A percentile compares a stretch with the other conserved stretches of the same genome.
Evolutionary conservation across 768 basidiomycete species (phyloP).

Genomic region (Chlorophyllum brunneum): DNA sequence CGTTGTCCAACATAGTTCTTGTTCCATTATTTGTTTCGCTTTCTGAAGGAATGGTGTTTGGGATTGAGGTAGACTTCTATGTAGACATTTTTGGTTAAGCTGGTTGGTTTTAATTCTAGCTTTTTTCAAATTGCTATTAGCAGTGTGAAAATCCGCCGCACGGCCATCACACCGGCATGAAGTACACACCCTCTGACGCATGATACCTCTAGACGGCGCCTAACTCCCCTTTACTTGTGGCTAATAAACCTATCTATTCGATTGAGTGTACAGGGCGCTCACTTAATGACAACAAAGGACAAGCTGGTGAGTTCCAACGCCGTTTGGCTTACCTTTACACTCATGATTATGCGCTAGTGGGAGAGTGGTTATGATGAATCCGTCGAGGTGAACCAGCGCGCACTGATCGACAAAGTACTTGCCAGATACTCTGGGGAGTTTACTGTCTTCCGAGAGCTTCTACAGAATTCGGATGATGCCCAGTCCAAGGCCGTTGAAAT

Average conservation of each 20-base stretch:
- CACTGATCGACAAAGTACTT: conserved; percentile 95
- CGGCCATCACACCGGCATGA: too few relatives aligned
- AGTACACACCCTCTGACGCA: too few relatives aligned
- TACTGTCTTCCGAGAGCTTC: conserved; percentile 77
- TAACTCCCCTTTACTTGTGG: too few relatives aligned
- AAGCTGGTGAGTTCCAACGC: neutral
- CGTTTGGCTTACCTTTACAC: neutral
- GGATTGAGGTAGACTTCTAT: conserved; percentile 11
- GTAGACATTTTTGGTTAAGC: conserved; percentile 9
- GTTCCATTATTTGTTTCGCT: conserved; percentile 15
- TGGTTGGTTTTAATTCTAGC: conserved; percentile 1
- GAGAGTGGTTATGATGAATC: conserved; percentile 68
- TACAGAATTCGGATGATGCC: conserved; percentile 96
- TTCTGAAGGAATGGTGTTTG: conserved; percentile 3
- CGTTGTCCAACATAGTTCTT: conserved; percentile 12
- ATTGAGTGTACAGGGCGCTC: too few relatives aligned
- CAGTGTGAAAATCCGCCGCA: too few relatives aligned
- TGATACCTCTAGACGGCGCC: too few relatives aligned
- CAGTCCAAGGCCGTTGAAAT: conserved; percentile 74
- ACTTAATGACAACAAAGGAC: conserved; percentile 6
- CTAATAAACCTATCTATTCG: too few relatives aligned
- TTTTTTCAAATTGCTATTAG: too few relatives aligned
- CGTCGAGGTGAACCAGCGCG: conserved; percentile 91
- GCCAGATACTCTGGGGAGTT: conserved; percentile 95
- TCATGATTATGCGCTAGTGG: conserved; percentile 32